Conservation (phyloP, 805 yeast genomes). For the Suhomyces sp. region DNA sequence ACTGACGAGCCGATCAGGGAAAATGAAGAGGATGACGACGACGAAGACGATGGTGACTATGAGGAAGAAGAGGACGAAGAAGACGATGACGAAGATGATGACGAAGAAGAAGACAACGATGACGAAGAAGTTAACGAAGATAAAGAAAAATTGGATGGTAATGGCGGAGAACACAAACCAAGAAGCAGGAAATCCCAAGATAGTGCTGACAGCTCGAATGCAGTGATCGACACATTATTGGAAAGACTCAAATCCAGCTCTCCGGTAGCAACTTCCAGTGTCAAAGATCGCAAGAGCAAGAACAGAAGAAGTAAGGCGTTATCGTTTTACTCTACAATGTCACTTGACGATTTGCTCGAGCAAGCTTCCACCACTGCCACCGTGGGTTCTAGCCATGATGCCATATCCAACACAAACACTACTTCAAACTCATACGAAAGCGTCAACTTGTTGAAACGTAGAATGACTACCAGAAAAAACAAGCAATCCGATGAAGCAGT, state of each 20-base stretch:
- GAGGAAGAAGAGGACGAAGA: constrained; percentile 9
- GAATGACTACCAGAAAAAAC: constrained; percentile 35
- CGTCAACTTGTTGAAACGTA: constrained; percentile 33
- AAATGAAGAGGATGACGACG: constrained; percentile 7
- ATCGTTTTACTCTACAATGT: constrained; percentile 31
- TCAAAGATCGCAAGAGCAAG: constrained; percentile 16
- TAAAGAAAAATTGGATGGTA: constrained; percentile 11
- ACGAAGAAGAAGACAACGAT: constrained; percentile 3
- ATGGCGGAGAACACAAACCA: constrained; percentile 6
- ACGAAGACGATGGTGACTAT: constrained; percentile 6
- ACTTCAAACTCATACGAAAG: constrained; percentile 29
- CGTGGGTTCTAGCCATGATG: neutral
- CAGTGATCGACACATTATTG: constrained; percentile 31
- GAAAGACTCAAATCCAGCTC: constrained; percentile 32
- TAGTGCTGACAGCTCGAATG: constrained; percentile 14
- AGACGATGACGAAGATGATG: constrained; percentile 16
- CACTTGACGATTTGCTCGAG: constrained; percentile 22
- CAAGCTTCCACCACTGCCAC: neutral
- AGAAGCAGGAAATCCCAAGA: neutral
- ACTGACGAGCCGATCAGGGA: constrained; percentile 9
- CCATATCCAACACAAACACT: neutral
- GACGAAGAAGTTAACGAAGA: constrained; percentile 11
- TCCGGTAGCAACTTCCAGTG: constrained; percentile 13
- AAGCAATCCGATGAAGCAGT: constrained; percentile 6
- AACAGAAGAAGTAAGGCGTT: constrained; percentile 31